Base-by-base conservation (phyloP, 176 grass and related monocot species). In the Triticum timopheevii region DNA sequence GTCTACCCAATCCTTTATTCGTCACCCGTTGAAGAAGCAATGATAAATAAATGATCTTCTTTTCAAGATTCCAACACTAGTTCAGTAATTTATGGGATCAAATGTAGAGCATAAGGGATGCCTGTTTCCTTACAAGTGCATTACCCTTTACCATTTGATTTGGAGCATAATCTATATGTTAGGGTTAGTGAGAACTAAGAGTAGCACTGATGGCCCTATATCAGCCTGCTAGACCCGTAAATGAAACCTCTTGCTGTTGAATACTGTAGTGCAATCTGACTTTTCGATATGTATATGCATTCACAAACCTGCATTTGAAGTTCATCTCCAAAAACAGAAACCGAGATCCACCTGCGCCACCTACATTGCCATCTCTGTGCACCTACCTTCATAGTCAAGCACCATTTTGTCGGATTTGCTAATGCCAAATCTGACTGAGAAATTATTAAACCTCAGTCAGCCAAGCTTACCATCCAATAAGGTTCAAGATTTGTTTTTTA, bases 241-340 rank as follows among this genome's bases (percentile, higher is more conserved):
- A 73, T 45, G 71, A 49, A 81, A 73, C 23, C 17, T 66, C 5
- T 68, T 23, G 44, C 44, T 4, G 44, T 47, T 13, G 44, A 80
- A 73, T 31, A 87, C 49, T 83, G n/a, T 83, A 45, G 42, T 73
- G 67, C 25, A 49, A 22, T 31, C 74, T 22, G 56, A 86, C 8
- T 73, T 79, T 56, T 22, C 12, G 10, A 62, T 59, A 74, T 28
- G 10, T 58, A 54, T 75, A 54, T 80, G 47, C 58, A 85, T 75
- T 85, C 83, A 19, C 35, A 40, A 19, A 40, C 30, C 54, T 70
- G 52, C 64, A 64, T 27, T 62, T 61, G 72, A 65, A 65, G 68
- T 35, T 54, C 45, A 34, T 59, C 33, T 19, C 25, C 65, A 87
- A 78, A 73, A 82, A 73, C 65, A 54, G 80, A 66, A 66, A 19